Conservation (phyloP, 805 yeast genomes). For the Nakazawaea anatomiae region DNA sequence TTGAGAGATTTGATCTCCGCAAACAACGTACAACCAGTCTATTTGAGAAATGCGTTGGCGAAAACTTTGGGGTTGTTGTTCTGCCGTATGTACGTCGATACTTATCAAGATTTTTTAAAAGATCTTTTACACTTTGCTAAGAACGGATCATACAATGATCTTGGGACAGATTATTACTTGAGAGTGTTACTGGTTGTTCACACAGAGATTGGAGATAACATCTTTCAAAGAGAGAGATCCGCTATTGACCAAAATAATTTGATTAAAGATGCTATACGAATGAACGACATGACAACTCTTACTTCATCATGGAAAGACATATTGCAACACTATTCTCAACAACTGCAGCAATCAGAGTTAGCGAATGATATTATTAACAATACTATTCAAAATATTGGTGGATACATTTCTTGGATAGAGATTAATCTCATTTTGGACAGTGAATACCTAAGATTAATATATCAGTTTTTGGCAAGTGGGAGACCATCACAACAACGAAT, state of each 20-base stretch:
- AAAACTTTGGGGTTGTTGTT: slow-evolving; percentile 50
- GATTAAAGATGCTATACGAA: slow-evolving; percentile 79
- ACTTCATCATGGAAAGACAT: slow-evolving; percentile 64
- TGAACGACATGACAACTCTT: slow-evolving; percentile 62
- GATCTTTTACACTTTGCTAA: slow-evolving; percentile 38
- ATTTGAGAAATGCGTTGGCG: slow-evolving; percentile 51
- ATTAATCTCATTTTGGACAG: slow-evolving; percentile 63
- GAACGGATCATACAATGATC: slow-evolving; percentile 25
- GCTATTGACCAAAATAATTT: slow-evolving; percentile 58
- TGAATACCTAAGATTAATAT: slow-evolving; percentile 51
- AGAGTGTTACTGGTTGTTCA: slow-evolving; percentile 74
- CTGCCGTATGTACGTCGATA: slow-evolving; percentile 36
- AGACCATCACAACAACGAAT: slow-evolving; percentile 35
- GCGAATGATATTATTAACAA: slow-evolving; percentile 46
- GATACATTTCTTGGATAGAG: slow-evolving; percentile 91
- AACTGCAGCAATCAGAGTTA: slow-evolving; percentile 17
- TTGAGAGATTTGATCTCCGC: slow-evolving; percentile 24
- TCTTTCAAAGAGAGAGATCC: slow-evolving; percentile 64
- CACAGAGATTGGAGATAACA: slow-evolving; percentile 89
- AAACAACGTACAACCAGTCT: slow-evolving; percentile 30
- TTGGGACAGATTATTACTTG: slow-evolving; percentile 64
- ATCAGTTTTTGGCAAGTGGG: slow-evolving; percentile 39
- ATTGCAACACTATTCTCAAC: slow-evolving; percentile 29
- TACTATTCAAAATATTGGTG: slow-evolving; percentile 65
- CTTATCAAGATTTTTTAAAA: slow-evolving; percentile 46